A percentile compares a stretch with the other conserved stretches of the same genome.
Conservation (phyloP, 169 alveolate genomes). For the Cryptosporidium viatorum region DNA sequence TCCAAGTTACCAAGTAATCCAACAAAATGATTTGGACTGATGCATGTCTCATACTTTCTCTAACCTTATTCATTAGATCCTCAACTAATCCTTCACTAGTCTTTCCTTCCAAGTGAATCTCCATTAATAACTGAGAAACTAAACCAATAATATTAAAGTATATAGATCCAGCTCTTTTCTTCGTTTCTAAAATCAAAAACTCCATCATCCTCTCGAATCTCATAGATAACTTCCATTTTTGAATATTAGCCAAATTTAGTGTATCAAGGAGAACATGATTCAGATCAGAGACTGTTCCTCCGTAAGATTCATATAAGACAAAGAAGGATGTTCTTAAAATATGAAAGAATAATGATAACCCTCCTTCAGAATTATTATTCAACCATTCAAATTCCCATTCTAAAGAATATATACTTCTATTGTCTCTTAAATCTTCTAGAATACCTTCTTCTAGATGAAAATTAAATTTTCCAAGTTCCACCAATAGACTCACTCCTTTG, state of each 20-base stretch:
- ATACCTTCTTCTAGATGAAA: slow-evolving; percentile 6
- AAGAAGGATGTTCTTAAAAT: slow-evolving; percentile 39
- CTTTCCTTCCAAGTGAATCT: slow-evolving; percentile 13
- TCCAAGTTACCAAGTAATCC: slow-evolving; percentile 55
- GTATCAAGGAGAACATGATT: background rate
- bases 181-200: slow-evolving; percentile 7
- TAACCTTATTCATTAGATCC: background rate
- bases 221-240: background rate
- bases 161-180: slow-evolving; percentile 11
- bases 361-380: slow-evolving; percentile 16
- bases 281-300: background rate
- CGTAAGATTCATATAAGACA: background rate
- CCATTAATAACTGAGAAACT: slow-evolving; percentile 3
- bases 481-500: slow-evolving; percentile 38
- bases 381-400: slow-evolving; percentile 9
- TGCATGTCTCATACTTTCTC: slow-evolving; percentile 57
- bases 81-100: background rate
- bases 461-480: slow-evolving; percentile 38
- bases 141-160: slow-evolving; percentile 29
- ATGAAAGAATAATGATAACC: slow-evolving; percentile 12
- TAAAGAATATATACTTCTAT: background rate
- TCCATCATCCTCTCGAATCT: background rate
- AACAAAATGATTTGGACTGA: slow-evolving; percentile 1
- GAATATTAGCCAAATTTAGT: background rate
- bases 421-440: slow-evolving; percentile 21